Conservation (phyloP, 306 rosid genomes). For the Dryas drummondii region DNA sequence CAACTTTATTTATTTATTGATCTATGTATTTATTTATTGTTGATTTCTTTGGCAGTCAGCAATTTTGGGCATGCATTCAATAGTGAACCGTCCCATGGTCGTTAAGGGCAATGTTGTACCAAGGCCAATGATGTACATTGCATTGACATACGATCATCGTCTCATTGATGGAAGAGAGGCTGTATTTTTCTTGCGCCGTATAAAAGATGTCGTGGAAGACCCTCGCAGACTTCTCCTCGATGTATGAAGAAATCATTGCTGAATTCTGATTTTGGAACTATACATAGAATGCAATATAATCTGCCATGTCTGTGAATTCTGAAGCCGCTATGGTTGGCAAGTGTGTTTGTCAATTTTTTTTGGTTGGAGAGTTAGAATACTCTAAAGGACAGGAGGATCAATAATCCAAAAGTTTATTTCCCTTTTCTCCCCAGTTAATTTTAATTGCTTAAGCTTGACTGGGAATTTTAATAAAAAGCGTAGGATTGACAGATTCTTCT, state of each 20-base stretch:
- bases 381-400: conserved; percentile 7
- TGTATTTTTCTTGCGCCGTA: conserved; percentile 51
- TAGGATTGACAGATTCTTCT: neutral
- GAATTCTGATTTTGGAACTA: conserved; percentile 9
- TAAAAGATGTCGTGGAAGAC: conserved; percentile 52
- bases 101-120: conserved; percentile 42
- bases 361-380: conserved; percentile 12
- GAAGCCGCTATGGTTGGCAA: conserved; percentile 9
- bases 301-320: neutral
- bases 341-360: neutral
- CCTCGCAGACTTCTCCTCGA: conserved; percentile 56
- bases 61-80: conserved; percentile 54
- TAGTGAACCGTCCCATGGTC: conserved; percentile 51
- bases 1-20: neutral
- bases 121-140: conserved; percentile 57
- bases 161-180: conserved; percentile 56
- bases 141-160: conserved; percentile 51
- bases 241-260: conserved; percentile 22
- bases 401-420: neutral
- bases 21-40: neutral
- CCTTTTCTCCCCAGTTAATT: neutral
- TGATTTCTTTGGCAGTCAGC: conserved; percentile 39
- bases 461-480: conserved; percentile 5
- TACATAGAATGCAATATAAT: neutral
- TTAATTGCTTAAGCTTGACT: neutral